Conservation (phyloP, 2,329 filamentous ascomycete species). For the Sclerotinia sclerotiorum region DNA sequence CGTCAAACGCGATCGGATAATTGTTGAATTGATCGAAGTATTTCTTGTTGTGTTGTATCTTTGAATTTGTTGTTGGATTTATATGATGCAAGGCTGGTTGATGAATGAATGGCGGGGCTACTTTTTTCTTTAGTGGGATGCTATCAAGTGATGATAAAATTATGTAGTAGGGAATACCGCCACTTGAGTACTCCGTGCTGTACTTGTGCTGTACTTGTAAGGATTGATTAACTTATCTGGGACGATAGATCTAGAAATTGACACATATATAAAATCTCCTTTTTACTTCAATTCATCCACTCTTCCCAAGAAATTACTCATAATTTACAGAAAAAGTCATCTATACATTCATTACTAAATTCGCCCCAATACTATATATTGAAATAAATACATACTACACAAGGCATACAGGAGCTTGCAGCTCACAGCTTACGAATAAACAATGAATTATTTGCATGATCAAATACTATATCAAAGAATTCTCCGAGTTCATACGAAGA, state of each 20-base stretch:
- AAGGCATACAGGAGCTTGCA: background rate
- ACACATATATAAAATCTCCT: too few species aligned
- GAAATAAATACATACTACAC: background rate
- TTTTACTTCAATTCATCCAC: too few species aligned
- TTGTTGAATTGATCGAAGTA: background rate
- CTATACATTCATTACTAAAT: too few species aligned
- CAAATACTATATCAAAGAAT: too few species aligned
- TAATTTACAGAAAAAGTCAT: too few species aligned
- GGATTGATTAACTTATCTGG: too few species aligned
- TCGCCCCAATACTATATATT: too few species aligned
- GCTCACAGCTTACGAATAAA: too few species aligned
- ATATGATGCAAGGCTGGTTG: conserved; percentile 12
- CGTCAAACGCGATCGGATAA: background rate
- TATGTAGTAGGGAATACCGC: background rate
- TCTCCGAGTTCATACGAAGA: too few species aligned
- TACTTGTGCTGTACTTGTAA: too few species aligned
- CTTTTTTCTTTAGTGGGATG: conserved; percentile 7
- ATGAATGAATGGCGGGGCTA: conserved; percentile 11
- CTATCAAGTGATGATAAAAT: conserved; percentile 4
- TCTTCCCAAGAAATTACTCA: background rate
- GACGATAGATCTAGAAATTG: too few species aligned
- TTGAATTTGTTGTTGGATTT: background rate
- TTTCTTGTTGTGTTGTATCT: background rate
- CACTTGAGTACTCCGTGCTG: background rate
- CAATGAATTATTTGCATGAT: too few species aligned